phyloP scores from a whole-genome alignment of 2,329 filamentous ascomycete genomes.

The Juglanconis oblonga region DNA sequence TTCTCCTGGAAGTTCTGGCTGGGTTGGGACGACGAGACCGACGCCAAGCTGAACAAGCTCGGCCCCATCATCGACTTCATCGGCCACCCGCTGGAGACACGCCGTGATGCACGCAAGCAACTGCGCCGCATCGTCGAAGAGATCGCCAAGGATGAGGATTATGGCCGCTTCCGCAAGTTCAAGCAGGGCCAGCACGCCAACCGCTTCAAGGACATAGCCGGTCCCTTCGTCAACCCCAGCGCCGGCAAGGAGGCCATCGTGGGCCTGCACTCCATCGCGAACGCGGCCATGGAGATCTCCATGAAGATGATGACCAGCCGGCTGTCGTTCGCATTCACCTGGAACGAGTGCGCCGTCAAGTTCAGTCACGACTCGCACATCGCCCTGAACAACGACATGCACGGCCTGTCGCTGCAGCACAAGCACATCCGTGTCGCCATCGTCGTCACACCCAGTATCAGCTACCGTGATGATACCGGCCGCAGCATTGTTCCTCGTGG shows the following conservation, averaged over 20 bases:
- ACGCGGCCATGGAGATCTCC: conserved; percentile 43
- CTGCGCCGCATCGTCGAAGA: conserved; percentile 31
- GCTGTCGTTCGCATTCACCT: conserved; percentile 34
- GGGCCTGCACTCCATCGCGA: conserved; percentile 41
- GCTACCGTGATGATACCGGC: conserved; percentile 50
- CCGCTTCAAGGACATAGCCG: conserved; percentile 33
- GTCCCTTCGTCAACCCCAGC: conserved; percentile 42
- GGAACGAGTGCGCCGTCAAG: conserved; percentile 47
- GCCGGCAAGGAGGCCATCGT: conserved; percentile 34
- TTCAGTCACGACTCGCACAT: conserved; percentile 48
- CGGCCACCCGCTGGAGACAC: conserved; percentile 25
- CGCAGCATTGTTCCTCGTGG: conserved; percentile 42
- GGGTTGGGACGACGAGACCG: conserved; percentile 26
- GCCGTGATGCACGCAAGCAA: conserved; percentile 34
- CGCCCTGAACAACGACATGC: conserved; percentile 39
- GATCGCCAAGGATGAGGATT: conserved; percentile 30
- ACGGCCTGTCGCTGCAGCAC: conserved; percentile 43
- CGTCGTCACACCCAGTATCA: conserved; percentile 53
- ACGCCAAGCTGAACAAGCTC: conserved; percentile 22
- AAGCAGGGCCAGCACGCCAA: conserved; percentile 23
- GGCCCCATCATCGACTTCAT: conserved; percentile 19
- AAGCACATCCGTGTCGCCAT: conserved; percentile 52
- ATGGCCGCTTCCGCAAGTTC: conserved; percentile 21
- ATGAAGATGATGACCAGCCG: conserved; percentile 42
- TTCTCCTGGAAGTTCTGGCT: conserved; percentile 32